Conservation (phyloP, 2,329 filamentous ascomycete species). For the Fusarium torreyae region DNA sequence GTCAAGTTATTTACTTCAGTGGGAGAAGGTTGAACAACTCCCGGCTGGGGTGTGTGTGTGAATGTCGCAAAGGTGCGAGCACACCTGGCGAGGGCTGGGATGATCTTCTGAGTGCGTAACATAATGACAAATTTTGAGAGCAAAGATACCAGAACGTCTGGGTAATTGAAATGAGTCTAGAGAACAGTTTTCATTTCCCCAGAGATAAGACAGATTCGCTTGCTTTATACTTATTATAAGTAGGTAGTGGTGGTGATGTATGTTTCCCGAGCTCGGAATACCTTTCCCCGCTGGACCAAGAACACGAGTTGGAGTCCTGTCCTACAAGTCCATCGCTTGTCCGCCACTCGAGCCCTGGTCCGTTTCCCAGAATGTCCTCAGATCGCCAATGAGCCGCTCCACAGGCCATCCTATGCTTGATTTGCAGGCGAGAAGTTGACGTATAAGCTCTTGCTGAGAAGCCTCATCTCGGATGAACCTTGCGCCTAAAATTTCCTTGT, state of each 20-base stretch:
- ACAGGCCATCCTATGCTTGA: constrained; percentile 59
- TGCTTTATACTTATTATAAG: constrained; percentile 41
- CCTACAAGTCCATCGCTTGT: neutral
- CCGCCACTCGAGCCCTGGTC: neutral
- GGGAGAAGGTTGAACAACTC: constrained; percentile 55
- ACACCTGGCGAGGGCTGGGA: constrained; percentile 11
- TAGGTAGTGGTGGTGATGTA: neutral
- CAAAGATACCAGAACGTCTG: accelerated
- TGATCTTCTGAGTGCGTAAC: constrained; percentile 26
- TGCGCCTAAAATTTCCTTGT: constrained; percentile 45
- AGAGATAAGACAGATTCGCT: neutral
- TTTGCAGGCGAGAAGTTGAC: constrained; percentile 54
- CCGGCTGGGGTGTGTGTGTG: constrained; percentile 10
- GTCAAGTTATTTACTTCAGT: constrained; percentile 57
- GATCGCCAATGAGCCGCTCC: constrained; percentile 52
- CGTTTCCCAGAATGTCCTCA: constrained; percentile 50
- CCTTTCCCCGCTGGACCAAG: constrained; percentile 28
- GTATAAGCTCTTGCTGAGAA: constrained; percentile 52
- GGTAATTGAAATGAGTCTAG: accelerated
- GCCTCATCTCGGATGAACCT: constrained; percentile 50
- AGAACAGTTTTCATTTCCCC: neutral
- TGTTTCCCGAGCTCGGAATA: constrained; percentile 50
- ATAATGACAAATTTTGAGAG: neutral
- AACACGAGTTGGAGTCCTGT: accelerated
- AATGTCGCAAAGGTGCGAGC: constrained; percentile 29